These are phyloP conservation scores for Mucor irregularis DNA, from an alignment of 371 early-diverging fungal species.

Conservation along the genomic window DNA sequence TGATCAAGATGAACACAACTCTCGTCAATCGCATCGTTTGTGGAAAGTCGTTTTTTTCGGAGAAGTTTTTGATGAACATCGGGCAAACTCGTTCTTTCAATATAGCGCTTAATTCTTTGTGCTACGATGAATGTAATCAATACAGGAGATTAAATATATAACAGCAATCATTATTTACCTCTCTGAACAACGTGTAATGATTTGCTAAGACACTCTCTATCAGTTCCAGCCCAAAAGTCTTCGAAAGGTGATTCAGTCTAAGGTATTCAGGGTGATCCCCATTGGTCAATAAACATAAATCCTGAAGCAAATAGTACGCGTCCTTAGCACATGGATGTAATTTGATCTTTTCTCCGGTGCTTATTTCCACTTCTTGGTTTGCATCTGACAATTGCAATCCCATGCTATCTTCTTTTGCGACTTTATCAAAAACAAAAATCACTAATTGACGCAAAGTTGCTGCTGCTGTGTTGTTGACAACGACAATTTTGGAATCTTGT, in stretches of 20 bases:
- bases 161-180: conserved; percentile 44
- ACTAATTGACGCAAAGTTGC: conserved; percentile 94
- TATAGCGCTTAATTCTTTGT: conserved; percentile 69
- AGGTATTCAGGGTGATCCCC: conserved; percentile 72
- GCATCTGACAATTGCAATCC: conserved; percentile 28
- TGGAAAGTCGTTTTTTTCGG: conserved; percentile 86
- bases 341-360: conserved; percentile 37
- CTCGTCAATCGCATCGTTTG: conserved; percentile 84
- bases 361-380: conserved; percentile 25
- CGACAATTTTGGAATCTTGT: conserved; percentile 82
- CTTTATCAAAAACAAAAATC: conserved; percentile 92
- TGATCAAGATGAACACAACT: conserved; percentile 78
- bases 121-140: conserved; percentile 38
- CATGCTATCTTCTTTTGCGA: conserved; percentile 65
- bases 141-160: background rate
- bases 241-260: conserved; percentile 62
- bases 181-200: conserved; percentile 73
- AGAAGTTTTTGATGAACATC: conserved; percentile 84
- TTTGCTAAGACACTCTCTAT: conserved; percentile 87
- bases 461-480: conserved; percentile 93
- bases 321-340: conserved; percentile 72
- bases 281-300: conserved; percentile 74
- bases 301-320: conserved; percentile 86
- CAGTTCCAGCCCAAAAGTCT: conserved; percentile 89
- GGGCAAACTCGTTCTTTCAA: conserved; percentile 87